Conservation (phyloP, 192 early-diverging fungal species). For the Polychytrium aggregatum region DNA sequence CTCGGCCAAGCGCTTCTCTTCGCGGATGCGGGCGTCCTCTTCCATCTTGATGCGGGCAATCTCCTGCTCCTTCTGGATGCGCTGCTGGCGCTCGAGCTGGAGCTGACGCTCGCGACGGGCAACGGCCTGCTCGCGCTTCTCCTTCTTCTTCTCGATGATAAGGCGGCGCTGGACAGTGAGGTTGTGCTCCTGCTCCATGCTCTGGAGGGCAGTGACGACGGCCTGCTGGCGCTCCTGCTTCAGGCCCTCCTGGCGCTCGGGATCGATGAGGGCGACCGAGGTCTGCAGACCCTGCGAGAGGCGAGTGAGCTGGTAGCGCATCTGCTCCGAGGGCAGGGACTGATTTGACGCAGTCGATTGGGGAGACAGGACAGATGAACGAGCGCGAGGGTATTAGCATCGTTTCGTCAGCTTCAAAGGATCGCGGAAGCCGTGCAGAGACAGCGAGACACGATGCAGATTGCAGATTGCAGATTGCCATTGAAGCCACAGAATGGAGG, state of each 20-base stretch:
- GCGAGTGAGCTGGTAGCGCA: conserved; percentile 83
- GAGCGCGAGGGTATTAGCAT: no score
- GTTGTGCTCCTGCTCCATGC: conserved; percentile 74
- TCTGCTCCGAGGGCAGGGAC: conserved; percentile 67
- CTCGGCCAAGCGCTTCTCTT: conserved; percentile 69
- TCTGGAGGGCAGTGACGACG: conserved; percentile 58
- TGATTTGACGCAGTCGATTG: neutral
- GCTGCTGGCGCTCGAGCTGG: conserved; percentile 31
- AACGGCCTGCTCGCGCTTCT: conserved; percentile 47
- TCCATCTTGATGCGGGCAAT: conserved; percentile 66
- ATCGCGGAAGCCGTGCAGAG: no score
- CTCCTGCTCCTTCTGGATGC: conserved; percentile 68
- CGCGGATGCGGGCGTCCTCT: conserved; percentile 77
- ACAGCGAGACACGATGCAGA: no score
- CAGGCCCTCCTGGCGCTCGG: conserved; percentile 53
- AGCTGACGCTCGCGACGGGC: conserved; percentile 23
- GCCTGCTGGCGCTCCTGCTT: conserved; percentile 53
- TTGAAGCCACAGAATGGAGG: no score
- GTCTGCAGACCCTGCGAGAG: conserved; percentile 78
- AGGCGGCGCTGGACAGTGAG: conserved; percentile 61
- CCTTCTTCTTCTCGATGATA: conserved; percentile 88
- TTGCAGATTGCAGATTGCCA: no score
- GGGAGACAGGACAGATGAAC: neutral
- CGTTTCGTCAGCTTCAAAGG: no score
- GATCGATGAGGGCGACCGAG: conserved; percentile 75